phyloP scores from a whole-genome alignment of 305 asterid genomes.

The Solanum hybrid region DNA sequence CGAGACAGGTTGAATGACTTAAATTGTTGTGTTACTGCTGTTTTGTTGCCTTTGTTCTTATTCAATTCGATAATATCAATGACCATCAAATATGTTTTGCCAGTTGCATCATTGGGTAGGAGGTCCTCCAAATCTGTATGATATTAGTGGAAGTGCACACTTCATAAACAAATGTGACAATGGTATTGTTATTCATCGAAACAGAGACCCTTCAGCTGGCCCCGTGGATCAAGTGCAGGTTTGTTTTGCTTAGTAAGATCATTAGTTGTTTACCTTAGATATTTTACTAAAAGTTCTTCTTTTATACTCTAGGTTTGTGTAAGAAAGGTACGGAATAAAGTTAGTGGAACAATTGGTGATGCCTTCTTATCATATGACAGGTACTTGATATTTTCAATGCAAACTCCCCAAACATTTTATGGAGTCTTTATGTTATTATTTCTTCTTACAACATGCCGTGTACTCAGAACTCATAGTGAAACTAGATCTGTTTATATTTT shows the following conservation, averaged over 20 bases:
- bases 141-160: slow-evolving; percentile 97
- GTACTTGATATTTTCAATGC: slow-evolving; percentile 20
- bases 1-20: slow-evolving; percentile 63
- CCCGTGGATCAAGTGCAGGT: slow-evolving; percentile 85
- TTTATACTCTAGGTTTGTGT: slow-evolving; percentile 57
- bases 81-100: slow-evolving; percentile 12
- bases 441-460: neutral
- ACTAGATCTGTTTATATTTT: neutral
- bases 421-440: neutral
- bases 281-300: neutral
- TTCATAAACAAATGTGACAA: slow-evolving; percentile 95
- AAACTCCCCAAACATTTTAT: neutral
- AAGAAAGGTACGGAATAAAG: slow-evolving; percentile 92
- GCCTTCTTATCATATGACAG: slow-evolving; percentile 70
- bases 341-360: slow-evolving; percentile 82
- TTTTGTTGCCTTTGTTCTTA: neutral
- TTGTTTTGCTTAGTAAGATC: slow-evolving; percentile 11
- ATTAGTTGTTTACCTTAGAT: neutral
- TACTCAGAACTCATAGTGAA: neutral
- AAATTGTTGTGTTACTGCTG: neutral
- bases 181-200: slow-evolving; percentile 89
- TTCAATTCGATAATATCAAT: neutral
- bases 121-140: slow-evolving; percentile 81
- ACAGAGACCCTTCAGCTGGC: slow-evolving; percentile 77
- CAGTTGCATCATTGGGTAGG: slow-evolving; percentile 88